Base-by-base conservation (phyloP, 225 moss, liverwort and hornwort genomes). In the Pseudisothecium myosuroides region DNA sequence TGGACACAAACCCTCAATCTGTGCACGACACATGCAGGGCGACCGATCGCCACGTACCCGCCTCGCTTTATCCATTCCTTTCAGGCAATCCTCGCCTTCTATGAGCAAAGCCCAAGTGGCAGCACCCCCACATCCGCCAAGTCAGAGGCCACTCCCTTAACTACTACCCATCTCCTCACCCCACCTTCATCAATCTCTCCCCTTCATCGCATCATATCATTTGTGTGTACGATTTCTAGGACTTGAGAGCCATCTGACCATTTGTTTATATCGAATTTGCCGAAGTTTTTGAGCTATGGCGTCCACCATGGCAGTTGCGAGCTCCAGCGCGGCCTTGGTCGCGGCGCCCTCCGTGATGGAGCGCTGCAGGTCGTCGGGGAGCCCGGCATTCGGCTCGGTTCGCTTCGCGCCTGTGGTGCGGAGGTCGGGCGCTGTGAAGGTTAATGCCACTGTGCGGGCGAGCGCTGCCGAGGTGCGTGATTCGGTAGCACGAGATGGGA, bases 351-450 rank as follows among this genome's bases (percentile, higher is more conserved):
- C 92, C 4, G 85, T 89, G 6, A 68, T 89, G 89, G 92, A 90
- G 49, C 81, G 92, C 74, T 90, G 94, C 88, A 88, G 72, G 65
- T 93, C 91, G 60, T 86, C 91, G 5, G 78, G 83, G 17, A 89
- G 87, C 76, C 27, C 91, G 36, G 91, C 89, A 15, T 94, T 94
- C 23, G 89, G 89, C 14, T 90, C 94, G 2, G 90, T 89, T 11
- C 76, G 88, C 6, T 89, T 94, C 6, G 90, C 90, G 2, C 91
- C 93, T 8, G 89, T 86, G 13, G 67, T 58, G 21, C 19, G 69
- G 49, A 81, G 88, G 39, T 67, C 85, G 11, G 91, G 83, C 0
- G 86, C 89, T 7, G 81, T 88, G 23, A 91, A 87, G 86, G 87
- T 75, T 11, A 81, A 80, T 73, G 91, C 88, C 22, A 39, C 73